Percentiles rank a stretch among this genome's conserved stretches.
Evolutionary conservation across 1,284 basidiomycete species (phyloP).

Genomic region (Farysia itapuensis): DNA sequence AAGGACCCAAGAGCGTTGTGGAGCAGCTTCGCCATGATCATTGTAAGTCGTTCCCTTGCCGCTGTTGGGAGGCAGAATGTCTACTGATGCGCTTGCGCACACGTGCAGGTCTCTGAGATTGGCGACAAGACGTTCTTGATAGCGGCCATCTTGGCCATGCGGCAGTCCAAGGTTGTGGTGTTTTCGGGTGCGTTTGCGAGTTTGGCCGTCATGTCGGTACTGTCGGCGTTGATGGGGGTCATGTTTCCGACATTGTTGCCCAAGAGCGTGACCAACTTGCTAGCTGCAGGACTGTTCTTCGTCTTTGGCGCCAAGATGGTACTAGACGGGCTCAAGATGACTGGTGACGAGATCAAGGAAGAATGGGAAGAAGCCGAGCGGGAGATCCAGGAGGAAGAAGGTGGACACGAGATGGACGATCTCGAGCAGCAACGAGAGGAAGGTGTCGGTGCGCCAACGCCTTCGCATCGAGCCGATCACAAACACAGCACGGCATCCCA

Average conservation of each 20-base stretch:
- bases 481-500: not conserved
- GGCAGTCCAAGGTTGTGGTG: constrained; percentile 80
- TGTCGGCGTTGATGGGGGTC: constrained; percentile 54
- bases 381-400: constrained; percentile 76
- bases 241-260: constrained; percentile 53
- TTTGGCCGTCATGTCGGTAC: constrained; percentile 76
- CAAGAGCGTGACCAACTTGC: constrained; percentile 70
- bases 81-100: not conserved
- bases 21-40: constrained; percentile 38
- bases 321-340: constrained; percentile 42
- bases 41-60: constrained; percentile 8
- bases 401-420: constrained; percentile 70
- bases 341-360: constrained; percentile 61
- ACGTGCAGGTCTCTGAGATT: constrained; percentile 60
- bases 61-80: too few species aligned
- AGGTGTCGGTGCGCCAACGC: not conserved
- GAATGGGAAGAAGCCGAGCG: constrained; percentile 73
- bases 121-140: constrained; percentile 99
- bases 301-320: constrained; percentile 54
- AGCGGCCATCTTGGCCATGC: constrained; percentile 92
- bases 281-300: constrained; percentile 68
- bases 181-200: constrained; percentile 87
- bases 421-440: constrained; percentile 17
- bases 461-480: not conserved
- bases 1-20: constrained; percentile 36